phyloP scores from a whole-genome alignment of 2,329 filamentous ascomycete species.

The Neofusicoccum parvum region DNA sequence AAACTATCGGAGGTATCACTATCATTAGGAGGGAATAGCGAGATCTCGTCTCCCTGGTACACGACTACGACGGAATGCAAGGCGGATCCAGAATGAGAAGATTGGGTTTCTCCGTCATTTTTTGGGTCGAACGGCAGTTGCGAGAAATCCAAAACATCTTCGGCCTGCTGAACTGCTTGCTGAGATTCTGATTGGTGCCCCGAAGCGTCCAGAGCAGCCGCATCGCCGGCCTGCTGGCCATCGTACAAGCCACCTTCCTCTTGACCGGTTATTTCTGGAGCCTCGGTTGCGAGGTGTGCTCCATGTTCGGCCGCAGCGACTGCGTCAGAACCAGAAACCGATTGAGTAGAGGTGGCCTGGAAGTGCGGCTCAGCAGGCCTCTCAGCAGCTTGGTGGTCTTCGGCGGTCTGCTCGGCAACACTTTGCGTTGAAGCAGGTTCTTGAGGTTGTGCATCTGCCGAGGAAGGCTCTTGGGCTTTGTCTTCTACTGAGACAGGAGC shows the following conservation, averaged over 20 bases:
- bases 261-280: neutral
- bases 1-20: slow-evolving; percentile 57
- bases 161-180: neutral
- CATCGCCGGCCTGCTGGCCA: neutral
- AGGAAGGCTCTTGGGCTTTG: neutral
- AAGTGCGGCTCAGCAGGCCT: neutral
- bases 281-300: neutral
- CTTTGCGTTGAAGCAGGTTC: neutral
- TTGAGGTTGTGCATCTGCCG: neutral
- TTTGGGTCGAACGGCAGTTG: slow-evolving; percentile 7
- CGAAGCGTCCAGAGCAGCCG: neutral
- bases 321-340: neutral
- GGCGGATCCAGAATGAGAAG: neutral
- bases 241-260: neutral
- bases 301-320: neutral
- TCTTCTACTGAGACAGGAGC: neutral
- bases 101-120: neutral
- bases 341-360: neutral
- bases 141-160: slow-evolving; percentile 2
- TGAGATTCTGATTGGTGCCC: neutral
- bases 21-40: slow-evolving; percentile 59
- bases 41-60: slow-evolving; percentile 60
- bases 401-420: neutral
- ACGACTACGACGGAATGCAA: slow-evolving; percentile 39
- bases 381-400: neutral